A percentile compares a stretch with the other conserved stretches of the same genome.
phyloP scores from a whole-genome alignment of 2,329 filamentous ascomycete species.

The Fusarium nematophilum region DNA sequence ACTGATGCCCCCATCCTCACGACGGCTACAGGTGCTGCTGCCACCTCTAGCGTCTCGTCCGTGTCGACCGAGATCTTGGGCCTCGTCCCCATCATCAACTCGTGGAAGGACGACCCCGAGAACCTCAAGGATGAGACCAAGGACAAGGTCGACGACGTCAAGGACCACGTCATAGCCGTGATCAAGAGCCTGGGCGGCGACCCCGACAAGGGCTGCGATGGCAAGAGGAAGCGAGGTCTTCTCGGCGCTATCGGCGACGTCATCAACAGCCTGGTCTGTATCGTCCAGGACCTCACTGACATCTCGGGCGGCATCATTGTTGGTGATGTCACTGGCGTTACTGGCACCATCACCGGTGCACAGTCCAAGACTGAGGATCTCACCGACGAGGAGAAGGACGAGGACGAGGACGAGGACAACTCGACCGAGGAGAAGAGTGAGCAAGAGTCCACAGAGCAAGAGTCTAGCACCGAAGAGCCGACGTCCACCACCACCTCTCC shows the following conservation, averaged over 20 bases:
- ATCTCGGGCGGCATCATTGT: not conserved
- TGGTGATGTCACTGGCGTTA: not conserved
- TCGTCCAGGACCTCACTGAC: not conserved
- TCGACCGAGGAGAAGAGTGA: conserved; percentile 24
- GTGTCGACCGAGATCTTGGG: conserved; percentile 24
- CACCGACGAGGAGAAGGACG: conserved; percentile 20
- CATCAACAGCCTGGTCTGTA: conserved; percentile 1
- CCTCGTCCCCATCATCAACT: conserved; percentile 30
- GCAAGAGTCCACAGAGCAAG: not conserved
- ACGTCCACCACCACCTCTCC: conserved; percentile 23
- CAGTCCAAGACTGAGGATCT: not conserved
- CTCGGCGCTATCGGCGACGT: conserved; percentile 20
- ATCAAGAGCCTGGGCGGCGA: conserved; percentile 25
- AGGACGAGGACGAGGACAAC: conserved; percentile 24
- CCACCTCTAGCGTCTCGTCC: conserved; percentile 26
- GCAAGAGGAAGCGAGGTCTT: conserved; percentile 26
- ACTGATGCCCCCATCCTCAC: conserved; percentile 24
- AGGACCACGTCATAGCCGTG: conserved; percentile 11
- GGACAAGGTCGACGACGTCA: conserved; percentile 23
- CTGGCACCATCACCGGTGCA: not conserved
- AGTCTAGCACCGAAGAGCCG: conserved; percentile 9
- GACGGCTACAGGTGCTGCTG: conserved; percentile 24
- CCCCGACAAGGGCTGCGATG: conserved; percentile 14
- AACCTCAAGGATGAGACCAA: conserved; percentile 29
- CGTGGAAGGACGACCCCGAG: conserved; percentile 23